These are phyloP conservation scores for Salvia rosmarinus DNA, from an alignment of 257 asterid genomes.

Conservation along the genomic window DNA sequence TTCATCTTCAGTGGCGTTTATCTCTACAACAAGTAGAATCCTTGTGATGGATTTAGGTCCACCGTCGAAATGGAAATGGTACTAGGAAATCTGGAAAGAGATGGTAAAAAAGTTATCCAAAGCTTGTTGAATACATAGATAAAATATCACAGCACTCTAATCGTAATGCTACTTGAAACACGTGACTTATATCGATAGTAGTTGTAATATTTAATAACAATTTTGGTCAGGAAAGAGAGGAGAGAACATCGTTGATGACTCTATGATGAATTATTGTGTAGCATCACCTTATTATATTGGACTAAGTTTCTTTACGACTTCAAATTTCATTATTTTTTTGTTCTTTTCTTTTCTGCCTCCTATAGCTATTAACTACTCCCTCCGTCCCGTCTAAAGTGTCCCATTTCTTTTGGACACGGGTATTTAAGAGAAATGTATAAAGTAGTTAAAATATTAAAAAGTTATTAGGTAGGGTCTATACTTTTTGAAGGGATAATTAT, in stretches of 20 bases:
- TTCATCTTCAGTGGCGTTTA: conserved; percentile 33
- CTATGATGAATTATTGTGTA: neutral
- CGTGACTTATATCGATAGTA: too few relatives aligned
- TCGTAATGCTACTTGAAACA: too few relatives aligned
- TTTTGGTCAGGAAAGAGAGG: neutral
- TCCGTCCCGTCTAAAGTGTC: too few relatives aligned
- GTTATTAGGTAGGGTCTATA: too few relatives aligned
- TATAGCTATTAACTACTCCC: neutral
- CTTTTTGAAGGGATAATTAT: too few relatives aligned
- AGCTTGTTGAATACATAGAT: too few relatives aligned
- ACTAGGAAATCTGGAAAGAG: neutral
- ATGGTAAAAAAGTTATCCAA: neutral
- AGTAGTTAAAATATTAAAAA: too few relatives aligned
- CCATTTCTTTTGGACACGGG: too few relatives aligned
- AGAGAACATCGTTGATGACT: neutral
- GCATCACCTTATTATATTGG: neutral
- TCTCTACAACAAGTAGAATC: conserved; percentile 31
- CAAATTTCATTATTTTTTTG: neutral
- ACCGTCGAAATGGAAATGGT: neutral
- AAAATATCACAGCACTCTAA: neutral
- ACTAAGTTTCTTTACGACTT: neutral
- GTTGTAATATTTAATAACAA: too few relatives aligned
- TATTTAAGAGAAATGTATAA: too few relatives aligned
- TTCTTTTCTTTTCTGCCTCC: neutral
- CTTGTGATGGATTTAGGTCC: neutral